Evolutionary conservation across 331 rosid species (phyloP), one percentile per base, ranked within the genome.

Genomic region (Quercus tomentella): DNA sequence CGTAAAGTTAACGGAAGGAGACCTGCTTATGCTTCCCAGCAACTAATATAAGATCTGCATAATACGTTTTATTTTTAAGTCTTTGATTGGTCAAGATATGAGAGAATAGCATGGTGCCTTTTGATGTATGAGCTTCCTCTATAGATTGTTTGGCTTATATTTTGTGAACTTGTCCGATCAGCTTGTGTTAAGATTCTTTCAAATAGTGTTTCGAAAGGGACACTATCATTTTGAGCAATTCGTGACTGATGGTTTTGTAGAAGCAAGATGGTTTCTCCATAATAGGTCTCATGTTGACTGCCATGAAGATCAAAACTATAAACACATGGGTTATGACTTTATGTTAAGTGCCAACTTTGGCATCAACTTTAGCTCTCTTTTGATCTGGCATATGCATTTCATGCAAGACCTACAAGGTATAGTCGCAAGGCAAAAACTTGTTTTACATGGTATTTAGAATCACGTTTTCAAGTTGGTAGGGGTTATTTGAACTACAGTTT

Each of bases 1-100:
- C 97, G 52, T 92, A 85, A 82, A 65, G 72, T 68, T 75, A 1
- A 54, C 18, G 6, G 49, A 63, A 71, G 70, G 15, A 22, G 58
- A 52, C 57, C 43, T n/a, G 77, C 10, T 33, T 54, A 33, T 4
- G 65, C 30, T 18, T 54, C 56, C 74, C 43, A 6, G 7, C 41
- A 51, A 33, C 20, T n/a, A 37, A 22, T 16, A 30, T 23, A 23
- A 26, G 16, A 25, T 61, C 35, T 25, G 37, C n/a, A 28, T 14
- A 18, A 62, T 62, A 14, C 16, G 9, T 1, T 12, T 4, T 26
- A 31, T 30, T 66, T n/a, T 66, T 33, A 1, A 7, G 71, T 28
- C 23, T 49, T 37, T 73, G 61, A 2, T 49, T 49, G 68, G 41
- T 33, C 61, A 28, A 74, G 65, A 14, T 26, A 25, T 52, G 41